Percentiles rank a stretch among this genome's conserved stretches.
Evolutionary conservation across 2,329 filamentous ascomycete genomes (phyloP).

Genomic region (Cladophialophora psammophila): DNA sequence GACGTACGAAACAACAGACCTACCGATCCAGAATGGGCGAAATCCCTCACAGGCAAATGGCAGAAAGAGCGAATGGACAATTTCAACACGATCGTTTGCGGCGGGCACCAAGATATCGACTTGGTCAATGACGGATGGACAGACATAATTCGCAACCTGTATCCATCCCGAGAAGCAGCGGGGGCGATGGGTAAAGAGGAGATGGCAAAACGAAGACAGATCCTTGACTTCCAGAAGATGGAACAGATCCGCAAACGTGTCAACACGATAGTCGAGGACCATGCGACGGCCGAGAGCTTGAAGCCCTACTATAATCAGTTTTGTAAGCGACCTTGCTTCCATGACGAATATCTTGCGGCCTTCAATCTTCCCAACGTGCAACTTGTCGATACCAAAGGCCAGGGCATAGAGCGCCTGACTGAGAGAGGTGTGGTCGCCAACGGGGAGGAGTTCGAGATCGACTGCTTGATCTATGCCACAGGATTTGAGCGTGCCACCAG

Average conservation of each 20-base stretch:
- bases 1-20: slow-evolving; percentile 39
- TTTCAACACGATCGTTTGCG: slow-evolving; percentile 42
- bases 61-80: slow-evolving; percentile 43
- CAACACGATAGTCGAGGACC: slow-evolving; percentile 61
- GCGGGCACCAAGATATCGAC: slow-evolving; percentile 34
- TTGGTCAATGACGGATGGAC: slow-evolving; percentile 44
- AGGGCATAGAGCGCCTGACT: slow-evolving; percentile 59
- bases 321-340: slow-evolving; percentile 71
- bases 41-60: slow-evolving; percentile 38
- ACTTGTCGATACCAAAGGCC: slow-evolving; percentile 66
- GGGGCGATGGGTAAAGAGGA: slow-evolving; percentile 6
- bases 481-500: slow-evolving; percentile 48
- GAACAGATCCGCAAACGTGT: slow-evolving; percentile 51
- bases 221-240: slow-evolving; percentile 37
- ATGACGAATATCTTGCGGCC: slow-evolving; percentile 64
- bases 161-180: neutral
- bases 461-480: slow-evolving; percentile 57
- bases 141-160: slow-evolving; percentile 31
- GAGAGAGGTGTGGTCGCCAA: slow-evolving; percentile 56
- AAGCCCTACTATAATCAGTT: slow-evolving; percentile 67
- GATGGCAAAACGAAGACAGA: slow-evolving; percentile 25
- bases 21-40: slow-evolving; percentile 28
- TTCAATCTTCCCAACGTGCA: slow-evolving; percentile 68
- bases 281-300: slow-evolving; percentile 59
- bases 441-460: slow-evolving; percentile 57